These are phyloP conservation scores for Fragaria iinumae DNA, from an alignment of 306 rosid species.

Conservation along the genomic window DNA sequence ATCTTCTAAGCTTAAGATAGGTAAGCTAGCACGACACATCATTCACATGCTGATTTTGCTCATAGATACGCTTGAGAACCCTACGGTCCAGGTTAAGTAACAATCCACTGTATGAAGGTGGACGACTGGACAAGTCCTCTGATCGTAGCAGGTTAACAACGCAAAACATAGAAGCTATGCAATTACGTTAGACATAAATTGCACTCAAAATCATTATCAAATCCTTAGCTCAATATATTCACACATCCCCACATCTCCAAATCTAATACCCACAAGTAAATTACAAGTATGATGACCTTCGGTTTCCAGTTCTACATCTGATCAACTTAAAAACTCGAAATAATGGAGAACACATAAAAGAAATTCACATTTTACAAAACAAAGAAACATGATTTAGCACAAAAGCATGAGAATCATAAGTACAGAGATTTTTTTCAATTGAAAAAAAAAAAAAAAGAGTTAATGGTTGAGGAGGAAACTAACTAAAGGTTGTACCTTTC, in stretches of 20 bases:
- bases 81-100: not conserved
- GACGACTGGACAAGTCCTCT: not conserved
- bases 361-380: not conserved
- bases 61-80: not conserved
- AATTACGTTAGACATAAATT: not conserved
- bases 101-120: not conserved
- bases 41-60: not conserved
- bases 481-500: constrained; percentile 51
- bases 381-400: not conserved
- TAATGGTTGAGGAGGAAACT: not conserved
- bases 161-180: not conserved
- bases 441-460: no score
- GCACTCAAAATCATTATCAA: not conserved
- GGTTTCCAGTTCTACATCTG: not conserved
- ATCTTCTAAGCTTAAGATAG: not conserved
- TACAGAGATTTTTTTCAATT: no score
- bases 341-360: no score
- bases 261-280: not conserved
- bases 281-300: not conserved
- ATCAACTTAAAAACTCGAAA: not conserved
- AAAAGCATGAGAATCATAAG: not conserved
- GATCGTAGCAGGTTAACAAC: not conserved
- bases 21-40: not conserved
- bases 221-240: not conserved
- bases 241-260: not conserved